Conservation (phyloP, 768 basidiomycete genomes). For the Tylopilus cervinicoccineus region DNA sequence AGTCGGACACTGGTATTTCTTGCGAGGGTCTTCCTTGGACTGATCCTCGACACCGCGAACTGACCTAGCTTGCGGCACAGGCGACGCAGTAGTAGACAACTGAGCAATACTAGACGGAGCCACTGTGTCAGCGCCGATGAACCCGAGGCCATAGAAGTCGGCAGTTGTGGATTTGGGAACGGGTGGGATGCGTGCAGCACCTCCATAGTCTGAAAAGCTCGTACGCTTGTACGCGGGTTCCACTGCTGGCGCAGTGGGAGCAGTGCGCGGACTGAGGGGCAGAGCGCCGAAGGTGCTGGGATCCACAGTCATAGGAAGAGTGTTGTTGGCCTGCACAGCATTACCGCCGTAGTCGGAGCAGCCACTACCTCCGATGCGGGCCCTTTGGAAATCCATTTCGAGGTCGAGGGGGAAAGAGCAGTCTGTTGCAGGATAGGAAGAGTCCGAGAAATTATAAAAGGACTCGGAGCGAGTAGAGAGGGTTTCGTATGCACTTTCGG, state of each 20-base stretch:
- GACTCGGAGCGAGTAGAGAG: constrained; percentile 66
- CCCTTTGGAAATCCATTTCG: constrained; percentile 68
- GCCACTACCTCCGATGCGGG: constrained; percentile 47
- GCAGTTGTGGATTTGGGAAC: constrained; percentile 48
- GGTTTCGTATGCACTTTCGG: constrained; percentile 72
- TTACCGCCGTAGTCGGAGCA: constrained; percentile 52
- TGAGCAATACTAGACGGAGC: constrained; percentile 55
- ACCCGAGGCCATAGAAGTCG: constrained; percentile 42
- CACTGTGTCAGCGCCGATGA: constrained; percentile 37
- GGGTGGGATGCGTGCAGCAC: constrained; percentile 43
- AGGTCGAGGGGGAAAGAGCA: constrained; percentile 62
- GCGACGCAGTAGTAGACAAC: constrained; percentile 42
- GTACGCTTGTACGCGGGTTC: constrained; percentile 38
- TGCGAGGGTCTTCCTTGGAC: constrained; percentile 59
- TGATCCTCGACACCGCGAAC: constrained; percentile 41
- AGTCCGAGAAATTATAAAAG: constrained; percentile 60
- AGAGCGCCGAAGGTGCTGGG: constrained; percentile 56
- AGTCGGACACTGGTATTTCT: constrained; percentile 71
- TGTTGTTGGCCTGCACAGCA: constrained; percentile 36
- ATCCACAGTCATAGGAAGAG: constrained; percentile 42
- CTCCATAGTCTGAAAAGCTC: constrained; percentile 67
- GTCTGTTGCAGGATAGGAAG: constrained; percentile 45
- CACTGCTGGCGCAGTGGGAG: constrained; percentile 34
- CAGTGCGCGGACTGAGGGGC: constrained; percentile 54
- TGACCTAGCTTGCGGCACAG: constrained; percentile 35